Conservation (phyloP, 306 rosid genomes). For the Canavalia gladiata region DNA sequence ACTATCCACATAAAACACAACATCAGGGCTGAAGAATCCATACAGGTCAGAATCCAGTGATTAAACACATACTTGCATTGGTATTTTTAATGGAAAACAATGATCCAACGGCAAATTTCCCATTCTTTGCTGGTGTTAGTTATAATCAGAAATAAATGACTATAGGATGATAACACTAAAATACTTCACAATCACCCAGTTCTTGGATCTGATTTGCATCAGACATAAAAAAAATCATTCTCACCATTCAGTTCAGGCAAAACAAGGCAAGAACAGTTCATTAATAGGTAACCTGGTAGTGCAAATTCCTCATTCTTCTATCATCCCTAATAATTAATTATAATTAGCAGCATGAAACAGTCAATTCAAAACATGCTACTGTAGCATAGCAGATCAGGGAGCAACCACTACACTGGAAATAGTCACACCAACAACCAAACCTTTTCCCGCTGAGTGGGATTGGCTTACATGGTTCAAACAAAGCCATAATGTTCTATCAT, state of each 20-base stretch:
- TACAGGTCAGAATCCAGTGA: background rate
- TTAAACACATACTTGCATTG: background rate
- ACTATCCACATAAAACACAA: background rate
- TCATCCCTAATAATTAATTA: background rate
- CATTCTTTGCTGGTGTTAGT: background rate
- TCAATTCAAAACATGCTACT: background rate
- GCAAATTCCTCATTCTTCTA: background rate
- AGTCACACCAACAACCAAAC: background rate
- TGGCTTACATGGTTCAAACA: no score
- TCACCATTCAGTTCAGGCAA: conserved; percentile 1
- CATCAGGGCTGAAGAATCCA: conserved; percentile 23
- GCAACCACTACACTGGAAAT: background rate
- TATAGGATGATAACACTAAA: background rate
- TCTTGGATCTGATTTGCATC: conserved; percentile 7
- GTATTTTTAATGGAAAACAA: background rate
- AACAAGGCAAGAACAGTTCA: background rate
- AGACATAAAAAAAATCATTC: background rate
- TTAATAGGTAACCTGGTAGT: background rate
- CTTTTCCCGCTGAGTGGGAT: background rate
- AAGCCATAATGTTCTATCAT: no score
- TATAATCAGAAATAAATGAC: background rate
- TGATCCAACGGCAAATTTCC: background rate
- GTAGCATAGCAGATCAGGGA: background rate
- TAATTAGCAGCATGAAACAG: background rate
- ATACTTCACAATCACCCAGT: background rate